Evolutionary conservation across 352 stramenopile species (phyloP), one percentile per base, ranked within the genome.

Genomic region (Peronospora belbahrii): DNA sequence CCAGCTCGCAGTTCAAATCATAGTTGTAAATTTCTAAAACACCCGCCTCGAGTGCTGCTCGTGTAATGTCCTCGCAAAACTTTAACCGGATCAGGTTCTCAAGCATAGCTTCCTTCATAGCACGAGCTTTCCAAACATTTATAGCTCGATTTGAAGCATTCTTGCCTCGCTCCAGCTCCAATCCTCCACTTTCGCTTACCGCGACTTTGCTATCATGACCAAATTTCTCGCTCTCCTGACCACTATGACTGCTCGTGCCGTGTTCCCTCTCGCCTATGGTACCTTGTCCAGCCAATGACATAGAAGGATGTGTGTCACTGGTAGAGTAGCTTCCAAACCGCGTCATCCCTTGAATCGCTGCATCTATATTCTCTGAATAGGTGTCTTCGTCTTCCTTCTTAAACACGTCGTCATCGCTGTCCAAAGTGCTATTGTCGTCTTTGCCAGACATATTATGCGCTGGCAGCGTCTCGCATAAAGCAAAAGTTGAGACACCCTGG

Each of bases 1-100:
- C 77, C 20, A 89, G 53, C 40, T 89, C 77, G 36, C 72, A 85
- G 41, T 89, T 72, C 0, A 58, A 68, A 30, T 85, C 74, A 20
- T 81, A 85, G 27, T 89, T 65, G 19, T 77, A 59, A 30, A 87
- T 81, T 36, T 89, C 73, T 4, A 68, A 55, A 22, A 78, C 58
- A 5, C 74, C 74, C 13, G 73, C 68, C 25, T 89, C 74, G 0
- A 89, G 59, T 34, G 73, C 74, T 10, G 62, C 47, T 10, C 47
- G 62, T 0, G 70, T 55, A 20, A 84, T 32, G 10, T 56, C 48
- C 14, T 83, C 58, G 3, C 60, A 41, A 48, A 87, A 89, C 2
- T 62, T 65, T 8, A 89, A 59, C 0, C 48, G 62, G 3, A 65
- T 36, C 13, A 89, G 34, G 18, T 82, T 78, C 2, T 22, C 38